phyloP scores from a whole-genome alignment of 139 green algal genomes.

The Deuterostichococcus epilithicus region DNA sequence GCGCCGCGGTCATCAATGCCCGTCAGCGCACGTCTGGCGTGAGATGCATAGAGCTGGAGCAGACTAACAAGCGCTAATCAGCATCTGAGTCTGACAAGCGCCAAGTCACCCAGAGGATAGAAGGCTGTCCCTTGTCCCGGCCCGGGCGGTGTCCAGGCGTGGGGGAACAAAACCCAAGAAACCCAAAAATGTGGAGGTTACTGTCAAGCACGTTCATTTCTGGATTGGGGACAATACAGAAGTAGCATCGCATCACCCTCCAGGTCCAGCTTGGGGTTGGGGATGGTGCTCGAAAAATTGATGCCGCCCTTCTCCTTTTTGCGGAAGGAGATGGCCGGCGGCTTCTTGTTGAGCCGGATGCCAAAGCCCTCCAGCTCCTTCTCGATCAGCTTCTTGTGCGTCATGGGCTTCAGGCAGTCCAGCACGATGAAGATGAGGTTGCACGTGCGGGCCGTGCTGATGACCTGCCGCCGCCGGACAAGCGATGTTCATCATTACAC shows the following conservation, averaged over 20 bases:
- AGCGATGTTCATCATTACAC: constrained; percentile 21
- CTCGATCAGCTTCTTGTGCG: constrained; percentile 93
- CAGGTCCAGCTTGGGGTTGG: constrained; percentile 75
- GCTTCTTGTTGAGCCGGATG: constrained; percentile 95
- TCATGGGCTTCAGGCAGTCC: constrained; percentile 97
- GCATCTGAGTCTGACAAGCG: too few relatives aligned
- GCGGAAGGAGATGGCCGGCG: constrained; percentile 86
- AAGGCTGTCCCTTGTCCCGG: too few relatives aligned
- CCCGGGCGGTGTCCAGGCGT: too few relatives aligned
- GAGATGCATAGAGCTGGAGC: too few relatives aligned
- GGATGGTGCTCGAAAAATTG: constrained; percentile 50
- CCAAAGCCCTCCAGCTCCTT: constrained; percentile 90
- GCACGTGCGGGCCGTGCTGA: constrained; percentile 93
- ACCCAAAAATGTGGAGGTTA: too few relatives aligned
- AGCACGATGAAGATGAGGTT: constrained; percentile 98
- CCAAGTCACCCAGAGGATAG: too few relatives aligned
- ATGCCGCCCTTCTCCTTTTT: constrained; percentile 96
- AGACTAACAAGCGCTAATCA: too few relatives aligned
- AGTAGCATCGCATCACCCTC: constrained; percentile 46
- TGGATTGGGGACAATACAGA: not conserved
- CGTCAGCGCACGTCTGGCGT: too few relatives aligned
- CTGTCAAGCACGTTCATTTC: too few relatives aligned
- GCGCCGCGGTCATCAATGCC: too few relatives aligned
- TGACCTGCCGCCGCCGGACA: constrained; percentile 67
- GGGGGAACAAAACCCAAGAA: too few relatives aligned